These are phyloP conservation scores for Macrophomina pseudophaseolina DNA, from an alignment of 2,329 filamentous ascomycete species.

Conservation along the genomic window DNA sequence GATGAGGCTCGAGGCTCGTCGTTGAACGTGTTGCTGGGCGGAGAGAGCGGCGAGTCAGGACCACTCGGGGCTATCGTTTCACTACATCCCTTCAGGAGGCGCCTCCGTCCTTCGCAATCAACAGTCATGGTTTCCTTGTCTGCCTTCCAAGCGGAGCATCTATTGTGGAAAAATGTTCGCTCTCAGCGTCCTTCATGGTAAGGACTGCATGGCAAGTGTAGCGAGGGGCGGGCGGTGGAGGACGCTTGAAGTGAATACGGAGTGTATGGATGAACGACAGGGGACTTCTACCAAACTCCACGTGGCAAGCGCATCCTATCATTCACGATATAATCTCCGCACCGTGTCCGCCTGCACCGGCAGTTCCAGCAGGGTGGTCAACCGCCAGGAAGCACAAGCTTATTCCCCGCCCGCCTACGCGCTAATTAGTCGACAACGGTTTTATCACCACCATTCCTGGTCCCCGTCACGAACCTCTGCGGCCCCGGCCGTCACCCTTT, in stretches of 20 bases:
- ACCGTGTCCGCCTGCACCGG: neutral
- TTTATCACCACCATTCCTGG: neutral
- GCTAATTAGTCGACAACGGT: neutral
- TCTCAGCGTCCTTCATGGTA: too few species aligned
- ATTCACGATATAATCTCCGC: neutral
- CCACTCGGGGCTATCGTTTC: neutral
- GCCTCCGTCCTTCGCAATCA: neutral
- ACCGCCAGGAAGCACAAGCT: neutral
- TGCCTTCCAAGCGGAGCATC: too few species aligned
- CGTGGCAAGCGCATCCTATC: neutral
- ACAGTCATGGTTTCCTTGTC: neutral
- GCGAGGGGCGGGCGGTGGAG: too few species aligned
- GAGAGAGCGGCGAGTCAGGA: neutral
- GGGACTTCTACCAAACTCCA: neutral
- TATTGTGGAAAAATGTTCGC: too few species aligned
- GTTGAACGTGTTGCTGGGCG: neutral
- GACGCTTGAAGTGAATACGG: too few species aligned
- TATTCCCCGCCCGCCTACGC: neutral
- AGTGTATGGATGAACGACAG: neutral
- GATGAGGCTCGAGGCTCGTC: neutral
- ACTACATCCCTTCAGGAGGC: neutral
- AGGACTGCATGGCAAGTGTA: too few species aligned
- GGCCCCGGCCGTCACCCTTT: neutral
- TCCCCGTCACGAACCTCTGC: neutral
- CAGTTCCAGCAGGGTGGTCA: neutral